phyloP scores from a whole-genome alignment of 805 yeast species.

The Wickerhamiella sorbophila region DNA sequence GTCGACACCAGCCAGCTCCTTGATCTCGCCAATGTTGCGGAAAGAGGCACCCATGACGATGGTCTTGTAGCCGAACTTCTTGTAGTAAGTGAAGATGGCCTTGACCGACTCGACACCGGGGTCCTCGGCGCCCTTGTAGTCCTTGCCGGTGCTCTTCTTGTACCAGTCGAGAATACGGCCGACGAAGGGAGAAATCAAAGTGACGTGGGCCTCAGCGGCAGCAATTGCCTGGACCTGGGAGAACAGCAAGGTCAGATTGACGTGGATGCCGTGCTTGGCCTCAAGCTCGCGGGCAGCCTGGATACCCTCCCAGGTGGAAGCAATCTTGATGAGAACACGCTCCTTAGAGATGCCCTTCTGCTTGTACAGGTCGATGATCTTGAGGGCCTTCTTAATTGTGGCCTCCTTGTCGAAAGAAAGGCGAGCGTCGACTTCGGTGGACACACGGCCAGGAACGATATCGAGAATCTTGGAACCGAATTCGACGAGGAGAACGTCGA shows the following conservation, averaged over 20 bases:
- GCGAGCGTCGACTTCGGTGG: constrained; percentile 98
- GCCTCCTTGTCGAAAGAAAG: constrained; percentile 91
- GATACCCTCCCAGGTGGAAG: constrained; percentile 98
- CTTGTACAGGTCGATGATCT: constrained; percentile 78
- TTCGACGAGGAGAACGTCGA: constrained; percentile 87
- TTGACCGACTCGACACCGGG: constrained; percentile 94
- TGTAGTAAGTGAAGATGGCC: constrained; percentile 89
- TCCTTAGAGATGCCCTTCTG: constrained; percentile 75
- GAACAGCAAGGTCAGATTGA: constrained; percentile 89
- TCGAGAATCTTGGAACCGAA: constrained; percentile 87
- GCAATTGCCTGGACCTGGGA: constrained; percentile 97
- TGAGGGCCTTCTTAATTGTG: constrained; percentile 84
- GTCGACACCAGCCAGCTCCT: constrained; percentile 94
- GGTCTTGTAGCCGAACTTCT: constrained; percentile 90
- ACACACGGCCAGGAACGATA: constrained; percentile 97
- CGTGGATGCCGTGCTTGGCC: constrained; percentile 77
- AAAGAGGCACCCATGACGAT: constrained; percentile 99
- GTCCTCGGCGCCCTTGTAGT: constrained; percentile 65
- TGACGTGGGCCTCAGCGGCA: constrained; percentile 93
- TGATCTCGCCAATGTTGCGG: constrained; percentile 93
- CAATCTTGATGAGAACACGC: constrained; percentile 86
- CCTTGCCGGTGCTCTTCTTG: constrained; percentile 86
- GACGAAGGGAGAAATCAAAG: constrained; percentile 95
- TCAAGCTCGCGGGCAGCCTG: constrained; percentile 96
- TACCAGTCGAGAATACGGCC: constrained; percentile 98